Percentiles rank a stretch among this genome's conserved stretches.
Evolutionary conservation across 1,139 yeast genomes (phyloP).

Genomic region (Geotrichum klebahnii): DNA sequence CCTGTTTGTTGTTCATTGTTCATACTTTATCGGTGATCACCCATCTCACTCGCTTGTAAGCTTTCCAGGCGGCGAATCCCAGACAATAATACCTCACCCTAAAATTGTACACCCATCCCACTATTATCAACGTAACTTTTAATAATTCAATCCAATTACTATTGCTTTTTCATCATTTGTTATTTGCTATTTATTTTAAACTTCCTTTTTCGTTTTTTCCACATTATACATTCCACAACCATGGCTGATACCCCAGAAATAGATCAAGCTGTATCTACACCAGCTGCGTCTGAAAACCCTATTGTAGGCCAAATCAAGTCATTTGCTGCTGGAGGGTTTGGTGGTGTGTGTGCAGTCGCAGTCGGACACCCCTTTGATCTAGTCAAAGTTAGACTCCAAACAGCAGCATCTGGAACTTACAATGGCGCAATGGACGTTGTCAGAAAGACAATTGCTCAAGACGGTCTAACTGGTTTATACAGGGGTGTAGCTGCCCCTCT

Average conservation of each 20-base stretch:
- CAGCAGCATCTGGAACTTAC: conserved; percentile 52
- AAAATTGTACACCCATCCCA: no score
- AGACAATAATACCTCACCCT: no score
- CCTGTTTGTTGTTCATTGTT: no score
- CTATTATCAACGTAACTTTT: no score
- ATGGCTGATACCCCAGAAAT: conserved; percentile 22
- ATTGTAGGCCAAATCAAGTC: conserved; percentile 57
- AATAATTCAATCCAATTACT: no score
- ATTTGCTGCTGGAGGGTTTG: conserved; percentile 85
- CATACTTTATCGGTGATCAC: no score
- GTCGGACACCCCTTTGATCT: conserved; percentile 97
- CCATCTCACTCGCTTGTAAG: no score
- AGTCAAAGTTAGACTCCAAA: conserved; percentile 84
- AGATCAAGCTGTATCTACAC: conserved; percentile 9
- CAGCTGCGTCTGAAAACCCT: conserved; percentile 25
- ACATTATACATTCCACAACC: background rate
- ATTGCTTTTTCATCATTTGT: no score
- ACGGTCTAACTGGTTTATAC: conserved; percentile 76
- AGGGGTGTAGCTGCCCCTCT: conserved; percentile 87
- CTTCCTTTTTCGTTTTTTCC: background rate
- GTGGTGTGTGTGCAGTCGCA: conserved; percentile 78
- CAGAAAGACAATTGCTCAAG: conserved; percentile 60
- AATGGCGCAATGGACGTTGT: conserved; percentile 62
- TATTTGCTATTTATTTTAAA: no score
- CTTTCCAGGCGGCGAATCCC: no score